A percentile compares a stretch with the other conserved stretches of the same genome.
phyloP scores from a whole-genome alignment of 176 grass and related monocot species.

The Oropetium thomaeum region DNA sequence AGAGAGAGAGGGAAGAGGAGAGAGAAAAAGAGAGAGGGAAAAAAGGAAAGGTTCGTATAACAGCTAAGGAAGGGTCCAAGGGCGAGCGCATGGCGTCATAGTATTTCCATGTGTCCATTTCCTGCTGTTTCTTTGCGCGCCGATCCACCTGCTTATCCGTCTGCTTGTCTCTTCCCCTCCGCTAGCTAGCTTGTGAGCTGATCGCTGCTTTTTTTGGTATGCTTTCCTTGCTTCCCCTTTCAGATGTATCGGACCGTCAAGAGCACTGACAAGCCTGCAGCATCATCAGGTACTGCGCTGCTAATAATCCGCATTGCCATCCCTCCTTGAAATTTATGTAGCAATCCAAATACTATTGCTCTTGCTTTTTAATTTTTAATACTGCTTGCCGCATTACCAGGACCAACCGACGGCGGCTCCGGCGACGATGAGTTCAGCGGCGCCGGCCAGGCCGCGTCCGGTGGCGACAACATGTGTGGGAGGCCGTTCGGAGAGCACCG shows the following conservation, averaged over 20 bases:
- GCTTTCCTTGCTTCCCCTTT: conserved; percentile 23
- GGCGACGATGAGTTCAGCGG: conserved; percentile 76
- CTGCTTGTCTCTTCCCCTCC: conserved; percentile 24
- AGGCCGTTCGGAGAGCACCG: conserved; percentile 37
- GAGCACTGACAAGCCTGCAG: conserved; percentile 89
- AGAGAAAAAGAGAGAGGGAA: not conserved
- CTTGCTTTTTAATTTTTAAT: not conserved
- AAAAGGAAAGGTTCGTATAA: conserved; percentile 6
- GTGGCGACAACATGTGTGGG: conserved; percentile 36
- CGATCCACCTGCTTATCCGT: conserved; percentile 40
- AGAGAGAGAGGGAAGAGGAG: not conserved
- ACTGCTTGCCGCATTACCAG: conserved; percentile 26
- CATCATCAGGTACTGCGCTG: conserved; percentile 59
- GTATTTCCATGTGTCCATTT: conserved; percentile 34
- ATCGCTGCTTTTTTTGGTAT: conserved; percentile 48
- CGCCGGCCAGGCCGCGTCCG: conserved; percentile 31
- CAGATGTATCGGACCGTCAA: conserved; percentile 97
- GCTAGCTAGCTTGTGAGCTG: conserved; percentile 7
- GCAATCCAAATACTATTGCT: not conserved
- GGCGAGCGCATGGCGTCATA: conserved; percentile 40
- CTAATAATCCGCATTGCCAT: conserved; percentile 31
- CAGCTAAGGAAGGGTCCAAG: conserved; percentile 27
- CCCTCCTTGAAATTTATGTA: not conserved
- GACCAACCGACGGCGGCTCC: conserved; percentile 62
- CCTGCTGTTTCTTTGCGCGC: conserved; percentile 40